Percentiles rank a stretch among this genome's conserved stretches.
Evolutionary conservation across 2,329 filamentous ascomycete species (phyloP).

Genomic region (Diaporthe ampelina): DNA sequence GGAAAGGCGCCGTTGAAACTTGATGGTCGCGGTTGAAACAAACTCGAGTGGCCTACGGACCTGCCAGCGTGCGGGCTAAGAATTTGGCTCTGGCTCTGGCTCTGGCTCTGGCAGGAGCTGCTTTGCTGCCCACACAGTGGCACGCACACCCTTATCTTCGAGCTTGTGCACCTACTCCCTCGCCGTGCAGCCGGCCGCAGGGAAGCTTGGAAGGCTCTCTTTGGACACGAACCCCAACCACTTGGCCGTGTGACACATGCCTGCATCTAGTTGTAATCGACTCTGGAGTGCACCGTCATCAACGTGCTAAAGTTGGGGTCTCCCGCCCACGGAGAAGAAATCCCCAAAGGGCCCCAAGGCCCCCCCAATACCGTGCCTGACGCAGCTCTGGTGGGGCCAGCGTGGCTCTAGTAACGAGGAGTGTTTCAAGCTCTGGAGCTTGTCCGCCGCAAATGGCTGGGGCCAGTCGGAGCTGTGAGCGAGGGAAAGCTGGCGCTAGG

Average conservation of each 20-base stretch:
- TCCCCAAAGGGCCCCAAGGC: too few species aligned
- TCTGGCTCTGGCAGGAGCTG: not conserved
- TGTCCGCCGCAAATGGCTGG: conserved; percentile 1
- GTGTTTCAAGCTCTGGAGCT: conserved; percentile 30
- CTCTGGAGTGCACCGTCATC: not conserved
- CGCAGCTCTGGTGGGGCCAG: conserved; percentile 22
- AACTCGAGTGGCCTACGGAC: conserved; percentile 1
- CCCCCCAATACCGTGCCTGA: conserved; percentile 22
- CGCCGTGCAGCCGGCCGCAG: not conserved
- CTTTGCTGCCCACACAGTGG: not conserved
- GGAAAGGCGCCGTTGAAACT: conserved; percentile 22
- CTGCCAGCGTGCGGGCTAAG: not conserved
- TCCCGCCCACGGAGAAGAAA: not conserved
- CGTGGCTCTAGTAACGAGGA: conserved; percentile 13
- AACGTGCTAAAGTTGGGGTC: not conserved
- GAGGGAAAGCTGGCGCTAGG: conserved; percentile 6
- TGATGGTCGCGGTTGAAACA: conserved; percentile 19
- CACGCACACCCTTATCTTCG: not conserved
- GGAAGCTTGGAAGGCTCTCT: not conserved
- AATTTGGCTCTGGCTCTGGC: not conserved
- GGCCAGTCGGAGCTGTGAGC: conserved; percentile 12
- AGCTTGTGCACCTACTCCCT: not conserved
- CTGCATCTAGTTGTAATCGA: conserved; percentile 14
- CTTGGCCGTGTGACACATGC: not conserved
- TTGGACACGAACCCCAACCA: not conserved